phyloP scores from a whole-genome alignment of 257 asterid genomes.

The Solanum etuberosum region DNA sequence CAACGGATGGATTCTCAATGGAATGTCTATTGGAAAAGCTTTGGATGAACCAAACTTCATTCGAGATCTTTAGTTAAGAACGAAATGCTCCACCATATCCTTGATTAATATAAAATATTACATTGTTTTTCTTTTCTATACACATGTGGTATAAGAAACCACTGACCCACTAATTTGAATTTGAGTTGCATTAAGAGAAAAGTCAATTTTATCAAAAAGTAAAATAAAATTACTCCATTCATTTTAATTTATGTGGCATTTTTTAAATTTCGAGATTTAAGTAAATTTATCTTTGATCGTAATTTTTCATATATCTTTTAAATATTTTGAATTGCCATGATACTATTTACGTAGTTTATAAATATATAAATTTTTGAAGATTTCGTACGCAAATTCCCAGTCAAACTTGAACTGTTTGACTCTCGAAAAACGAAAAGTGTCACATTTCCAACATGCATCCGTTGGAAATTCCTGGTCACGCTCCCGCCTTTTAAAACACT shows the following conservation, averaged over 20 bases:
- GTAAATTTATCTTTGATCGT: accelerated
- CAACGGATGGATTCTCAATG: neutral
- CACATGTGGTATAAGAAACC: neutral
- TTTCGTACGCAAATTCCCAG: accelerated
- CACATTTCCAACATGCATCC: no score
- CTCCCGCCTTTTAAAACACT: no score
- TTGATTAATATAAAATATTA: neutral
- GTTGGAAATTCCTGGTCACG: no score
- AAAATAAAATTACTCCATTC: no score
- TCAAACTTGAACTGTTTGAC: no score
- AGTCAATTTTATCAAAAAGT: neutral
- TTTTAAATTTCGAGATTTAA: no score
- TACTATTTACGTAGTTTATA: no score
- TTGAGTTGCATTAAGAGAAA: neutral
- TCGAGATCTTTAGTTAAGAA: neutral
- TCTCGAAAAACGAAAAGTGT: accelerated
- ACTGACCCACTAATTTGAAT: neutral
- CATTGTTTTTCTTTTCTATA: no score
- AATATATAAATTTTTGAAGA: no score
- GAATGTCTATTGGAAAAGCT: neutral
- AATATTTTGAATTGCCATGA: no score
- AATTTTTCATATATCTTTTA: no score
- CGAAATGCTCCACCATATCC: neutral
- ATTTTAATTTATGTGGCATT: no score
- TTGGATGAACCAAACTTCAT: neutral